These are phyloP conservation scores for Microsporum canis DNA, from an alignment of 2,329 filamentous ascomycete species.

Conservation along the genomic window DNA sequence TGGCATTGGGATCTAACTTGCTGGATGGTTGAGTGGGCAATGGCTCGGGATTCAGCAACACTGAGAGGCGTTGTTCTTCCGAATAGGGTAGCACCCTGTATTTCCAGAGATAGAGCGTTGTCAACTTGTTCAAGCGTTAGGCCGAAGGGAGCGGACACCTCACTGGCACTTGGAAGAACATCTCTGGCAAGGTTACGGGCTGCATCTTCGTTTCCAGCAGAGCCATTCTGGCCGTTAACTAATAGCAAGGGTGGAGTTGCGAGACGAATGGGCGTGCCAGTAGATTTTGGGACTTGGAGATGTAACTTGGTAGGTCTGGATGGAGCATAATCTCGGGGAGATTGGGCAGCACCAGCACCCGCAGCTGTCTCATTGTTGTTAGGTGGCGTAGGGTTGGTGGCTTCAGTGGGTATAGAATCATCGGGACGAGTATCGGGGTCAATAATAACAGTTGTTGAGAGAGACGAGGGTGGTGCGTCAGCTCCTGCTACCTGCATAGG, in stretches of 20 bases:
- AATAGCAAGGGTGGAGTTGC: conserved; percentile 34
- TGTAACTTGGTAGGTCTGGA: conserved; percentile 31
- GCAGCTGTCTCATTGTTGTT: conserved; percentile 21
- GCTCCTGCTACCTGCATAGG: conserved; percentile 43
- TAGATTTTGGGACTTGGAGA: conserved; percentile 31
- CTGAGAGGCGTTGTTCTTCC: conserved; percentile 22
- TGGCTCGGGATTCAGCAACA: conserved; percentile 22
- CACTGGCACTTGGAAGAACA: background rate
- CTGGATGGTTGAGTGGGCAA: conserved; percentile 25
- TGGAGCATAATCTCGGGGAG: conserved; percentile 14
- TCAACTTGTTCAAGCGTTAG: conserved; percentile 24
- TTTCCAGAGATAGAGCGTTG: conserved; percentile 23
- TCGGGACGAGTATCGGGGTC: background rate
- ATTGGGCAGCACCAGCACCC: conserved; percentile 29
- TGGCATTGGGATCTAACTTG: conserved; percentile 22
- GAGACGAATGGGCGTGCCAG: conserved; percentile 32
- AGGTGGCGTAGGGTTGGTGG: background rate
- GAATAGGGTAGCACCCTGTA: conserved; percentile 22
- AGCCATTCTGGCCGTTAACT: conserved; percentile 17
- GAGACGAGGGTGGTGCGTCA: background rate
- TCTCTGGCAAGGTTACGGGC: background rate
- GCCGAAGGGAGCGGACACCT: conserved; percentile 8
- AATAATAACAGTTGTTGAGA: background rate
- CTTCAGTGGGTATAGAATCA: background rate
- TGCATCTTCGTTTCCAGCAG: background rate